A percentile compares a stretch with the other conserved stretches of the same genome.
Evolutionary conservation across 352 stramenopile genomes (phyloP).

Genomic region (Globisporangium paroecandrum): DNA sequence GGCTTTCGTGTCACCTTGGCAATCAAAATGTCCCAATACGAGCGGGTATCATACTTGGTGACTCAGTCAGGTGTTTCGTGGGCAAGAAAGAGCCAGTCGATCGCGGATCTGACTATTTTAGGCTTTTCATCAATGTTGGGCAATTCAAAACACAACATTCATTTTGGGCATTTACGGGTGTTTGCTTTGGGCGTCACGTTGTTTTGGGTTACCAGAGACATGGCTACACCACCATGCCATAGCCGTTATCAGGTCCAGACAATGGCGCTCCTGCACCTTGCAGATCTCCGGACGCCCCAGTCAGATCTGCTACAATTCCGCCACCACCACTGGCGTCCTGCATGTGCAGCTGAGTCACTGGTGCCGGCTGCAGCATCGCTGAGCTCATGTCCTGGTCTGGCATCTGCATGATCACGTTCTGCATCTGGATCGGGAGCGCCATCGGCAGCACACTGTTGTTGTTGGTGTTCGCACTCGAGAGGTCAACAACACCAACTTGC

Average conservation of each 20-base stretch:
- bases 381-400: conserved; percentile 17
- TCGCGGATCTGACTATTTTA: too few species aligned
- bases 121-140: too few species aligned
- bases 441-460: background rate
- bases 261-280: background rate
- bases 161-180: too few species aligned
- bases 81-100: too few species aligned
- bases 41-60: too few species aligned
- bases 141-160: too few species aligned
- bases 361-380: background rate
- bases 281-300: background rate
- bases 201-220: background rate
- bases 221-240: background rate
- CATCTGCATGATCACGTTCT: conserved; percentile 6
- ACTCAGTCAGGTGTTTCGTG: too few species aligned
- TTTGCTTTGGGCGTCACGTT: background rate
- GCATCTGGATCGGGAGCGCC: conserved; percentile 5
- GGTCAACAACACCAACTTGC: background rate
- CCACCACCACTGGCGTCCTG: background rate
- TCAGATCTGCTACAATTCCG: background rate
- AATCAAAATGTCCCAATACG: background rate
- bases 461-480: background rate
- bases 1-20: background rate
- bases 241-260: background rate
- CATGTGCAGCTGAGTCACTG: conserved; percentile 5